These are phyloP conservation scores for Termitomyces eurrhizus DNA, from an alignment of 768 basidiomycete genomes.

Conservation along the genomic window DNA sequence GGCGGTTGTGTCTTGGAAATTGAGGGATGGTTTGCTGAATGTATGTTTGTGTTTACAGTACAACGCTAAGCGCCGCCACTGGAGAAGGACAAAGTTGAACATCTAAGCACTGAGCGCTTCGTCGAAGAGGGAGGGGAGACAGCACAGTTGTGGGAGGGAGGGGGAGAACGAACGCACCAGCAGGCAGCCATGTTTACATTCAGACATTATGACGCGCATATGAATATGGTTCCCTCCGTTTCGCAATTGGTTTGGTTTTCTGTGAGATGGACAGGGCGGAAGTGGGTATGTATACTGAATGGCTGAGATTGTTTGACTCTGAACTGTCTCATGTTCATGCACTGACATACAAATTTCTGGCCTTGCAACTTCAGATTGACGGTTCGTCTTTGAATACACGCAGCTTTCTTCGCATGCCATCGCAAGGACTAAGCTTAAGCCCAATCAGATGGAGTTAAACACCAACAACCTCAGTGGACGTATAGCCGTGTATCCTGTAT, in stretches of 20 bases:
- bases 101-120: constrained; percentile 47
- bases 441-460: not conserved
- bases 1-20: not conserved
- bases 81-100: constrained; percentile 99
- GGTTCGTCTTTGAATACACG: not conserved
- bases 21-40: not conserved
- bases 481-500: no score
- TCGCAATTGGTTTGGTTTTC: not conserved
- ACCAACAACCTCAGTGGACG: not conserved
- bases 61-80: constrained; percentile 96
- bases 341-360: not conserved
- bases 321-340: not conserved
- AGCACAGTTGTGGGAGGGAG: not conserved
- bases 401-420: not conserved
- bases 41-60: constrained; percentile 44
- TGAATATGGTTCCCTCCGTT: constrained; percentile 15
- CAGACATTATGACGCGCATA: constrained; percentile 18
- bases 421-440: not conserved
- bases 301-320: not conserved
- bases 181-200: constrained; percentile 18
- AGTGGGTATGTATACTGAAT: not conserved
- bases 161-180: constrained; percentile 8
- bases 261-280: not conserved
- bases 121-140: not conserved
- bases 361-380: not conserved